Evolutionary conservation across 2,329 filamentous ascomycete genomes (phyloP).

Genomic region (Amphichorda felina): DNA sequence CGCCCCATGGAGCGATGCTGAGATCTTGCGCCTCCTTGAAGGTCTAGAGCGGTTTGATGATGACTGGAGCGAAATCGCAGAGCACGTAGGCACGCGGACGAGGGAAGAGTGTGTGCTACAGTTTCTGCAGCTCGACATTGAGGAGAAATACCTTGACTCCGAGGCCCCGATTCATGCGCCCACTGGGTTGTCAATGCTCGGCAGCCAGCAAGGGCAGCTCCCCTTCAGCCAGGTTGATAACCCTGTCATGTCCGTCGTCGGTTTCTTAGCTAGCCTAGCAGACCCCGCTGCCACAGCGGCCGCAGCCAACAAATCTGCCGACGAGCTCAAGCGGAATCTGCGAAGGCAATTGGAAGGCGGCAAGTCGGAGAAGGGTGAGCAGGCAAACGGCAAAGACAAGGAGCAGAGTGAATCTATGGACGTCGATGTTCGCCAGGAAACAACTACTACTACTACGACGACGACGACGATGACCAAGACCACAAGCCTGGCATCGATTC

Average conservation of each 20-base stretch:
- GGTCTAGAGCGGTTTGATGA: conserved; percentile 89
- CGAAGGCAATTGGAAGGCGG: conserved; percentile 62
- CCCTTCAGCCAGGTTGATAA: conserved; percentile 92
- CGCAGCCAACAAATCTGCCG: conserved; percentile 77
- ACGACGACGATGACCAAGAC: conserved; percentile 33
- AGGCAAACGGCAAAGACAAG: conserved; percentile 48
- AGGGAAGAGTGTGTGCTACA: conserved; percentile 94
- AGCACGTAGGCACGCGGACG: conserved; percentile 83
- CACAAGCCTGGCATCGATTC: conserved; percentile 57
- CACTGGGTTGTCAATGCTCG: conserved; percentile 53
- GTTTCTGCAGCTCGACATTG: conserved; percentile 92
- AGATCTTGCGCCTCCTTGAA: conserved; percentile 81
- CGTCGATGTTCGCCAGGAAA: conserved; percentile 42
- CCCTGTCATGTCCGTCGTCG: conserved; percentile 90
- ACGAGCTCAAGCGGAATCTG: conserved; percentile 72
- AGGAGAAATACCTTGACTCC: conserved; percentile 90
- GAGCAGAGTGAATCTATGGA: conserved; percentile 53
- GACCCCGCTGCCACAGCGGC: conserved; percentile 85
- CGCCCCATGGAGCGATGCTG: conserved; percentile 81
- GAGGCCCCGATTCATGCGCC: conserved; percentile 41
- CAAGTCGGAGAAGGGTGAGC: conserved; percentile 17
- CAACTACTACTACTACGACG: conserved; percentile 36
- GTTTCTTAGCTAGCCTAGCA: conserved; percentile 82
- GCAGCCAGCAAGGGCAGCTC: conserved; percentile 64
- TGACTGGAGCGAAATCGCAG: conserved; percentile 87